Evolutionary conservation across 2,329 filamentous ascomycete species (phyloP).

Genomic region (Tympanopsis confertula): DNA sequence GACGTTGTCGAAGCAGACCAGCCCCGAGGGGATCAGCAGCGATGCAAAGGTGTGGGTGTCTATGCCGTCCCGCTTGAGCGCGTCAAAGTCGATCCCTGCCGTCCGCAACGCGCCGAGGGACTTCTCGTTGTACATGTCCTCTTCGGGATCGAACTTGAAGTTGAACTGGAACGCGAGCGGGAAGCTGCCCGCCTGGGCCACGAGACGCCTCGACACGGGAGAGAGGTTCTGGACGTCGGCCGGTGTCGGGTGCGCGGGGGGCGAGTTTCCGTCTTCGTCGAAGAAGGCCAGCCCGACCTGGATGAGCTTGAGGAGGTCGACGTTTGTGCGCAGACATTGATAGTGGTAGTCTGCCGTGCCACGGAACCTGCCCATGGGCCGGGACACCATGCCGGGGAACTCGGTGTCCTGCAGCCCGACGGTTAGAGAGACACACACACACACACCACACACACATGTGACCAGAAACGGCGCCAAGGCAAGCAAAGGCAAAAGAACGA

Average conservation of each 20-base stretch:
- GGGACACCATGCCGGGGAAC: conserved; percentile 92
- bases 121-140: conserved; percentile 95
- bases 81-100: conserved; percentile 82
- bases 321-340: conserved; percentile 91
- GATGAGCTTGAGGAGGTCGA: conserved; percentile 94
- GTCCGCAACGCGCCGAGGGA: conserved; percentile 85
- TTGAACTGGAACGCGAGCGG: conserved; percentile 98
- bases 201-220: conserved; percentile 24
- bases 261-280: conserved; percentile 77
- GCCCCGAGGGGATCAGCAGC: conserved; percentile 78
- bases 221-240: conserved; percentile 26
- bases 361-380: conserved; percentile 87
- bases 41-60: conserved; percentile 81
- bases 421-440: conserved; percentile 2
- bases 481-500: background rate
- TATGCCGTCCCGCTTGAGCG: conserved; percentile 79
- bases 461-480: background rate
- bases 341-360: conserved; percentile 98
- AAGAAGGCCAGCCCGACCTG: conserved; percentile 93
- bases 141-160: conserved; percentile 86
- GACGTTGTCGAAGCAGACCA: conserved; percentile 77
- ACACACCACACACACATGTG: conserved; percentile 5
- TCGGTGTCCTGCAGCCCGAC: conserved; percentile 67
- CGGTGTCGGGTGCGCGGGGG: conserved; percentile 53
- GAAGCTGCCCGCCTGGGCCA: conserved; percentile 36